Conservation (phyloP, 192 early-diverging fungal genomes). For the Rhizophagus prolifer region DNA sequence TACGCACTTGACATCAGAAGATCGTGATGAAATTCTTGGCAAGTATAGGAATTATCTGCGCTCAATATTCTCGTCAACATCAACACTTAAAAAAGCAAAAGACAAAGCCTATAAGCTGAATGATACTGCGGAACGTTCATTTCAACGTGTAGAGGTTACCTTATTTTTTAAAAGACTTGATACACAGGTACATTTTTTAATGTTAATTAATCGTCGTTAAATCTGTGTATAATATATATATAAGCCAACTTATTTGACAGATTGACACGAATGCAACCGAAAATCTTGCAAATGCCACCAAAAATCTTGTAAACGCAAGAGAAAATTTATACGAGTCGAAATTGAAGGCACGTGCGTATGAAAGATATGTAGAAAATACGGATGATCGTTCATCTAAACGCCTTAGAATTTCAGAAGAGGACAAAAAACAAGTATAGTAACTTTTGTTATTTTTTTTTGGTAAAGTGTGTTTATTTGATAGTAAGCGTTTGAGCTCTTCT, state of each 20-base stretch:
- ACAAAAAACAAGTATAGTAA: conserved; percentile 24
- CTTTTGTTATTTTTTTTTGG: not conserved
- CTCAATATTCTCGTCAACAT: conserved; percentile 19
- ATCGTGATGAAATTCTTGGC: too few relatives aligned
- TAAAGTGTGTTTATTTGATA: conserved; percentile 7
- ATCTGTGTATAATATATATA: not conserved
- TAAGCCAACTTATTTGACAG: conserved; percentile 25
- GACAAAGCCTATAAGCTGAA: too few relatives aligned
- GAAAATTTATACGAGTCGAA: conserved; percentile 16
- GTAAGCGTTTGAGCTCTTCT: conserved; percentile 10
- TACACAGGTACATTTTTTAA: conserved; percentile 1
- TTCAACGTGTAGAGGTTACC: conserved; percentile 30
- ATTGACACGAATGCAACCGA: conserved; percentile 11
- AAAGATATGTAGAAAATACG: conserved; percentile 14
- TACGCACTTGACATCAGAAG: conserved; percentile 30
- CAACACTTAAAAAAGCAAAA: conserved; percentile 29
- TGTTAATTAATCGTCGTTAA: conserved; percentile 7
- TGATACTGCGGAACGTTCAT: conserved; percentile 21
- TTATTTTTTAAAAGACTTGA: conserved; percentile 34
- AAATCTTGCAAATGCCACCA: not conserved
- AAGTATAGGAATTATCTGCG: conserved; percentile 16
- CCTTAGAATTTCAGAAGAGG: conserved; percentile 16
- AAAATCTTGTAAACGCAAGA: conserved; percentile 4
- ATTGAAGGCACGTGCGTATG: not conserved
- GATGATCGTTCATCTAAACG: conserved; percentile 23